These are phyloP conservation scores for Phaeodactylum tricornutum DNA, from an alignment of 108 stramenopile species.

Conservation along the genomic window DNA sequence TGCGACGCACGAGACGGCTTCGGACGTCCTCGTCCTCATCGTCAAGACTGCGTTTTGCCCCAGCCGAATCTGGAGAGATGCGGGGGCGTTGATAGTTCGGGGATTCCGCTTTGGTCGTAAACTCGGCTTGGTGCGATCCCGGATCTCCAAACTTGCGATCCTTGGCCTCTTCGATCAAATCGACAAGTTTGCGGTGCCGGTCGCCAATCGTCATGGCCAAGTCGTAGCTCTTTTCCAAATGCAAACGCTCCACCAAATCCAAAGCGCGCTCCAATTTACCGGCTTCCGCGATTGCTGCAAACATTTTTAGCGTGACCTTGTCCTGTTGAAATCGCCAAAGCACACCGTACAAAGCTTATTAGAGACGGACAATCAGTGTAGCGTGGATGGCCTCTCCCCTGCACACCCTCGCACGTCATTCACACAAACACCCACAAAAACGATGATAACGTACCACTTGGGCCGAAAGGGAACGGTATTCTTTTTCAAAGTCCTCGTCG, in stretches of 20 bases:
- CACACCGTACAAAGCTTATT: no score
- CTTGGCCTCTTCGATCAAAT: constrained; percentile 44
- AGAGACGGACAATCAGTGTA: no score
- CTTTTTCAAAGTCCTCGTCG: constrained; percentile 45
- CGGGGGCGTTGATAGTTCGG: no score
- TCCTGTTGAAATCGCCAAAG: no score
- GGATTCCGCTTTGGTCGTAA: no score
- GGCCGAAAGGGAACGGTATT: constrained; percentile 39
- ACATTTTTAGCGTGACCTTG: constrained; percentile 67
- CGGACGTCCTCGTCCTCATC: no score
- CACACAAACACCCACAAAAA: not conserved
- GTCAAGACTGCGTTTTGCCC: no score
- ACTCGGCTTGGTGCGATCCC: not conserved
- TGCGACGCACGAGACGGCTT: no score
- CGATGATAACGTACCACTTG: constrained; percentile 66
- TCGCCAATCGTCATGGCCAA: constrained; percentile 60
- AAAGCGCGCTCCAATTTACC: constrained; percentile 64
- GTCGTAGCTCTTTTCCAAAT: constrained; percentile 58
- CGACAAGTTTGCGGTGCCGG: constrained; percentile 41
- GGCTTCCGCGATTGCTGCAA: constrained; percentile 38
- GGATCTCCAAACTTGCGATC: constrained; percentile 31
- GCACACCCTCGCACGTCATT: not conserved
- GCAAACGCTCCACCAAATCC: constrained; percentile 55
- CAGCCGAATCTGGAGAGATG: no score
- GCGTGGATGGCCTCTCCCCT: not conserved